Base-by-base conservation (phyloP, 805 yeast genomes). In the Kodamaea sagamina region DNA sequence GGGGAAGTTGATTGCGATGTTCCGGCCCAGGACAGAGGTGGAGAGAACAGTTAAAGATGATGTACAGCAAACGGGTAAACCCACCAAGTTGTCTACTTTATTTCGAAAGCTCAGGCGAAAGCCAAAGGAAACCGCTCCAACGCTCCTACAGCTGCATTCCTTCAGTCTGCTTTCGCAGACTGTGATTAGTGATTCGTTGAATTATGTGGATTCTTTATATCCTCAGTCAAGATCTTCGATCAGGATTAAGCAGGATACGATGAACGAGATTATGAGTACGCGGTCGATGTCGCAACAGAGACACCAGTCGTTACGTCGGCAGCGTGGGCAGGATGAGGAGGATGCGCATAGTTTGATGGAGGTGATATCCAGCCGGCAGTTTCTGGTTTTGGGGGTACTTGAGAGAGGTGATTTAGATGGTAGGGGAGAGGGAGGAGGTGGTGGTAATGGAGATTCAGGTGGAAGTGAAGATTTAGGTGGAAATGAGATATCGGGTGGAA, bases 331-430 rank as follows among this genome's bases (percentile, higher is more conserved):
- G 15, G 29, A 15, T 7, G n/a, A 19, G 16, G 38, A 26, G 6
- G 43, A 40, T 7, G n/a, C 32, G 4, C 38, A 32, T 6, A 40
- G 43, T 25, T 26, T 40, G 25, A 17, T 40, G 5, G 38, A 40
- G 5, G 43, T 28, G 18, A 40, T 40, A 5, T 40, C 43, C 13
- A 24, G n/a, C n/a, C n/a, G n/a, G 15, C 28, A 17, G 8, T 37
- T 17, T 19, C 21, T 21, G 26, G 12, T 18, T n/a, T n/a, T n/a
- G n/a, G n/a, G n/a, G n/a, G n/a, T n/a, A n/a, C n/a, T n/a, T n/a
- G n/a, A n/a, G n/a, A n/a, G n/a, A n/a, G n/a, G n/a, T n/a, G n/a
- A n/a, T n/a, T n/a, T n/a, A n/a, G n/a, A n/a, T n/a, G n/a, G n/a
- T n/a, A n/a, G n/a, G n/a, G n/a, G n/a, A n/a, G n/a, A n/a, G n/a